Evolutionary conservation across 1,284 basidiomycete species (phyloP).

Genomic region (Coniferiporia sulphurascens): DNA sequence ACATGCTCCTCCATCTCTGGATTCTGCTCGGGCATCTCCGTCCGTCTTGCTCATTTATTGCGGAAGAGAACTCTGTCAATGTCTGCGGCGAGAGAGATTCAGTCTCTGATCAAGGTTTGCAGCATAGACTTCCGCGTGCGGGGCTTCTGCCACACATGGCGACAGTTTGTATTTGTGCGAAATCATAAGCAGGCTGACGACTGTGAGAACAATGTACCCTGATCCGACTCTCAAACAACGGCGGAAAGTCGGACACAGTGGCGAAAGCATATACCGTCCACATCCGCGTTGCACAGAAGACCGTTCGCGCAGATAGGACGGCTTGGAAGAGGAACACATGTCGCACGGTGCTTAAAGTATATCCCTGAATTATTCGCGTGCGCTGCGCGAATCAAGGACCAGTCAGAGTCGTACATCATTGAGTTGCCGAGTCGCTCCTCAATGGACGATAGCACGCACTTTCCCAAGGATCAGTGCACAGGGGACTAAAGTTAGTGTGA

Average conservation of each 20-base stretch:
- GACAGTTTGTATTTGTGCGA: background rate
- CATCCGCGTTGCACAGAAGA: background rate
- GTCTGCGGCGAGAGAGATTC: too few relatives aligned
- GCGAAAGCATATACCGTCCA: background rate
- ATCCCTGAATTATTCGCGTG: slow-evolving; percentile 10
- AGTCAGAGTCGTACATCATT: background rate
- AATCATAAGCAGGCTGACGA: background rate
- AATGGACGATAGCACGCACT: background rate
- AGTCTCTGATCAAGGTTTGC: background rate
- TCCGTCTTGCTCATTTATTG: too few relatives aligned
- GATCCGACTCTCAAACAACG: background rate
- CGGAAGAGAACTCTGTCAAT: too few relatives aligned
- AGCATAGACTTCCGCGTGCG: background rate
- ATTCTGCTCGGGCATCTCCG: too few relatives aligned
- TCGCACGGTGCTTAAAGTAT: slow-evolving; percentile 11
- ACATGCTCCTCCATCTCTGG: too few relatives aligned
- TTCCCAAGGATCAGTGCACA: background rate
- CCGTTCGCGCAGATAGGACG: background rate
- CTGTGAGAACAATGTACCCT: background rate
- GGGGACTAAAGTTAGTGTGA: background rate
- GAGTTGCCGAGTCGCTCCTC: background rate
- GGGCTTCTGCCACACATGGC: too few relatives aligned
- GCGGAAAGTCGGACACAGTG: background rate
- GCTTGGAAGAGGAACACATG: background rate
- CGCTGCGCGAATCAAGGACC: background rate